phyloP scores from a whole-genome alignment of 768 basidiomycete genomes.

The Hygrocybe coccinea region DNA sequence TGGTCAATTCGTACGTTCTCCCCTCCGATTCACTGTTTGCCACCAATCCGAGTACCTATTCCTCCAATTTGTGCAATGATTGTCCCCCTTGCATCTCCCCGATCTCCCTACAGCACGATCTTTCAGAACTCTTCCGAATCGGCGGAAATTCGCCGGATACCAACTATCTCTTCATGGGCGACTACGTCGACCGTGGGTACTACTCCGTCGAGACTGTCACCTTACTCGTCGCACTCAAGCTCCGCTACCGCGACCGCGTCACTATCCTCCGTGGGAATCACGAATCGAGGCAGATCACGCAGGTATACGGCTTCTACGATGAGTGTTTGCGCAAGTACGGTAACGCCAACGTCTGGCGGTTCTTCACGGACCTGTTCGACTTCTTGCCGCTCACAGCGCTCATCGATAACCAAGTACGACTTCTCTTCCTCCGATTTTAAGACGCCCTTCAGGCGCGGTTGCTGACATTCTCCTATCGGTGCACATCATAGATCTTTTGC shows the following conservation, averaged over 20 bases:
- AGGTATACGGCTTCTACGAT: constrained; percentile 99
- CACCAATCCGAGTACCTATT: constrained; percentile 1
- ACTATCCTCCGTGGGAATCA: constrained; percentile 98
- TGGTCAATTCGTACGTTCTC: constrained; percentile 91
- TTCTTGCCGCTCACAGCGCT: constrained; percentile 95
- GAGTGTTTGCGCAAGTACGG: constrained; percentile 99
- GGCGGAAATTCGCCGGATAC: constrained; percentile 99
- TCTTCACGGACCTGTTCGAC: constrained; percentile 98
- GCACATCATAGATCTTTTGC: constrained; percentile 81
- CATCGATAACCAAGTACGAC: constrained; percentile 96
- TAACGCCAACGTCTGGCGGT: constrained; percentile 99
- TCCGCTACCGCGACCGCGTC: constrained; percentile 96
- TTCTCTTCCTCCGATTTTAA: not conserved
- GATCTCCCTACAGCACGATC: constrained; percentile 74
- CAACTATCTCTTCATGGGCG: constrained; percentile 99
- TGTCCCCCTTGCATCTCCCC: not conserved
- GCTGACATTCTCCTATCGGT: constrained; percentile 10
- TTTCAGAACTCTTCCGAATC: constrained; percentile 97
- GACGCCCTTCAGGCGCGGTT: not conserved
- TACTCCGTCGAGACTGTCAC: constrained; percentile 99
- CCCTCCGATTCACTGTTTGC: constrained; percentile 12
- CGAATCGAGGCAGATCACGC: constrained; percentile 98
- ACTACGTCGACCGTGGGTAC: constrained; percentile 99
- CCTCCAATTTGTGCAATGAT: not conserved
- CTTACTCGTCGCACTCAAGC: constrained; percentile 91